These are phyloP conservation scores for Rhizopogon vulgaris DNA, from an alignment of 768 basidiomycete species.

Conservation along the genomic window DNA sequence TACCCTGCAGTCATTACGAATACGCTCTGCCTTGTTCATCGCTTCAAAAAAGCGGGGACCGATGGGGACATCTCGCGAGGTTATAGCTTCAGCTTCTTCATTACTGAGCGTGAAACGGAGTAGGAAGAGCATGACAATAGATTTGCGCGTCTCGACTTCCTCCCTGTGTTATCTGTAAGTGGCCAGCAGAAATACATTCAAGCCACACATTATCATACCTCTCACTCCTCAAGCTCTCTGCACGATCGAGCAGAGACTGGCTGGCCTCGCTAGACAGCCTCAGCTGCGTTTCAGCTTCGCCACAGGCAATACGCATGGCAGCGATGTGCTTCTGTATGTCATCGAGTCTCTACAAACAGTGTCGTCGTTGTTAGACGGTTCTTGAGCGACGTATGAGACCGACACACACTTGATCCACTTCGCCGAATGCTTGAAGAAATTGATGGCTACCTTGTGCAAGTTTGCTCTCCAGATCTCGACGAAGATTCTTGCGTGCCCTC, in stretches of 20 bases:
- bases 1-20: slow-evolving; percentile 79
- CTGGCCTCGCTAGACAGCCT: slow-evolving; percentile 72
- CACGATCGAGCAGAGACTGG: slow-evolving; percentile 73
- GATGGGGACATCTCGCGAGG: slow-evolving; percentile 73
- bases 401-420: slow-evolving; percentile 80
- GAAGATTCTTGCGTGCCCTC: slow-evolving; percentile 70
- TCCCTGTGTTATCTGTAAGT: slow-evolving; percentile 36
- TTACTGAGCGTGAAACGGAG: slow-evolving; percentile 77
- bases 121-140: slow-evolving; percentile 76
- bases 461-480: slow-evolving; percentile 79
- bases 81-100: slow-evolving; percentile 66
- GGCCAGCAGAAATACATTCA: neutral
- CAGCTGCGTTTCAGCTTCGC: slow-evolving; percentile 76
- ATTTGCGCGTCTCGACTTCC: slow-evolving; percentile 62
- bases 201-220: slow-evolving; percentile 37
- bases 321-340: slow-evolving; percentile 70
- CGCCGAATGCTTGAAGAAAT: slow-evolving; percentile 79
- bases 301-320: slow-evolving; percentile 78
- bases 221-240: slow-evolving; percentile 68
- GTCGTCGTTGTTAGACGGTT: neutral
- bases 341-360: slow-evolving; percentile 63
- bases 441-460: slow-evolving; percentile 75
- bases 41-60: slow-evolving; percentile 72
- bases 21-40: slow-evolving; percentile 80
- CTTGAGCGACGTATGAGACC: neutral